phyloP scores from a whole-genome alignment of 148 eudicot genomes.

The Amaranthus cruentus region DNA sequence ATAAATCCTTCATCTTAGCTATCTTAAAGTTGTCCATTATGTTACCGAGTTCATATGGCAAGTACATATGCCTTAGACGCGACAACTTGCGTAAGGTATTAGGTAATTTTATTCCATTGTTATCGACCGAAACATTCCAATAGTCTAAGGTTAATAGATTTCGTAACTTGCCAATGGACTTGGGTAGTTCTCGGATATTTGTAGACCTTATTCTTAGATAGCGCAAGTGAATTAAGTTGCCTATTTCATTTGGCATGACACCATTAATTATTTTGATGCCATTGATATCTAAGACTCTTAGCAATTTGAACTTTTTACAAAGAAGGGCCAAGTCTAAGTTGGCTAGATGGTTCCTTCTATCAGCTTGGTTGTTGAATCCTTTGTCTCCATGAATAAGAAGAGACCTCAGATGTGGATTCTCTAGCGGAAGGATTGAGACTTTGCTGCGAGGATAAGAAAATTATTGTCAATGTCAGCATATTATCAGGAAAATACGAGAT shows the following conservation, averaged over 20 bases:
- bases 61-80: constrained; percentile 23
- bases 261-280: constrained; percentile 5
- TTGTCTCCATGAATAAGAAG: constrained; percentile 15
- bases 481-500: too few relatives aligned
- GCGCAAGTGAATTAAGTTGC: constrained; percentile 25
- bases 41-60: constrained; percentile 17
- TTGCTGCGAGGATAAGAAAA: constrained; percentile 15
- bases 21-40: constrained; percentile 10
- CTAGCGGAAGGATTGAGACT: not conserved
- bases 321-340: constrained; percentile 11
- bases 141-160: constrained; percentile 28
- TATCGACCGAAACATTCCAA: not conserved
- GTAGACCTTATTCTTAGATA: constrained; percentile 28
- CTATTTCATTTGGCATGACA: constrained; percentile 25
- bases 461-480: not conserved
- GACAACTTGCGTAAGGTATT: constrained; percentile 25
- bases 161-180: constrained; percentile 21
- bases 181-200: constrained; percentile 25
- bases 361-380: constrained; percentile 1
- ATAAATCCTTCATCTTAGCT: constrained; percentile 12
- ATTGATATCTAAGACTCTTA: constrained; percentile 28
- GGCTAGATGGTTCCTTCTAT: not conserved
- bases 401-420: constrained; percentile 21
- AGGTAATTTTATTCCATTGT: constrained; percentile 11
- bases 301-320: constrained; percentile 18